These are phyloP conservation scores for Conringia planisiliqua DNA, from an alignment of 345 rosid genomes.

Conservation along the genomic window DNA sequence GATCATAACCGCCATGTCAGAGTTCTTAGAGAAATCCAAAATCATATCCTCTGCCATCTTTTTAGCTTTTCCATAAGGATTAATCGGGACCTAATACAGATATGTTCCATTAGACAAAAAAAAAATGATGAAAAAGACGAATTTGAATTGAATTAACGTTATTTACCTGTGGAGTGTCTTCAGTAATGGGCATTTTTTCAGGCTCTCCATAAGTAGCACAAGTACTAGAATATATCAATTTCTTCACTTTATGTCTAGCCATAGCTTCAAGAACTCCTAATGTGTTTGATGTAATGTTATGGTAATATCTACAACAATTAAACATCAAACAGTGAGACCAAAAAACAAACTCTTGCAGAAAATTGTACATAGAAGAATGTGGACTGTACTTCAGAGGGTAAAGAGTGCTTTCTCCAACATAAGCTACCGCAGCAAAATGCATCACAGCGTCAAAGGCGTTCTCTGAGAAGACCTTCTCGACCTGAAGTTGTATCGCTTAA, in stretches of 20 bases:
- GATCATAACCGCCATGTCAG: slow-evolving; percentile 95
- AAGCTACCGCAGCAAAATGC: slow-evolving; percentile 99
- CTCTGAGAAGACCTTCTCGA: slow-evolving; percentile 76
- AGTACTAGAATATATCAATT: slow-evolving; percentile 91
- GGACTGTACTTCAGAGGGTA: slow-evolving; percentile 77
- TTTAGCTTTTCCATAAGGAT: slow-evolving; percentile 99
- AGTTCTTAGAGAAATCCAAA: slow-evolving; percentile 83
- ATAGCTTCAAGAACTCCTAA: slow-evolving; percentile 85
- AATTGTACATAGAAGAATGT: neutral
- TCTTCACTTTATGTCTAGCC: slow-evolving; percentile 75
- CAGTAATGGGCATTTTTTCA: slow-evolving; percentile 94
- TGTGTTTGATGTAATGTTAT: slow-evolving; percentile 94
- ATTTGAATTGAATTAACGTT: neutral
- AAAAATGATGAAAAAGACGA: neutral
- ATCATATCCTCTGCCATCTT: slow-evolving; percentile 99
- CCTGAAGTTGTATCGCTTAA: slow-evolving; percentile 40
- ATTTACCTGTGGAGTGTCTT: slow-evolving; percentile 78
- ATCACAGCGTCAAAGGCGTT: slow-evolving; percentile 97
- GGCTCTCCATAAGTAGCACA: slow-evolving; percentile 99
- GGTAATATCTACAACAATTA: slow-evolving; percentile 66
- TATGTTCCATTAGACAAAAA: neutral
- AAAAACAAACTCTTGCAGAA: neutral
- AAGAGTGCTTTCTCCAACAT: slow-evolving; percentile 97
- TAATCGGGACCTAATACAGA: slow-evolving; percentile 60
- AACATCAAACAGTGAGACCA: slow-evolving; percentile 21